These are phyloP conservation scores for Monosporascus sp. DNA, from an alignment of 2,329 filamentous ascomycete species.

Conservation along the genomic window DNA sequence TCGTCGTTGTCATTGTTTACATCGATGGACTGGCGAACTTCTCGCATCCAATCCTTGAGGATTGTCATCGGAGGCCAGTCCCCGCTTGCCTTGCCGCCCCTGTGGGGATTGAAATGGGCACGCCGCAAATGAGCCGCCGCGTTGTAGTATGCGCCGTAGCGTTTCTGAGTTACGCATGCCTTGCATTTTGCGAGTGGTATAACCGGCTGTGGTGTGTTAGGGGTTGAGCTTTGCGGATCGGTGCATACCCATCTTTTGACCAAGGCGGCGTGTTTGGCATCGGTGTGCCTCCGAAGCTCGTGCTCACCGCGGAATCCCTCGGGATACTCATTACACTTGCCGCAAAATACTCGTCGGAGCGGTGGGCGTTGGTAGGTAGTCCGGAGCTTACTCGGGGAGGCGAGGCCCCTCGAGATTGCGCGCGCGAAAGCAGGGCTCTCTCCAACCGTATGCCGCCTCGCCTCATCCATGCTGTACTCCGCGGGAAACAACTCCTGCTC, in stretches of 20 bases:
- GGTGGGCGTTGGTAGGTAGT: constrained; percentile 48
- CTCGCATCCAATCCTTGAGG: constrained; percentile 56
- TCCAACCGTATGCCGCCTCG: constrained; percentile 41
- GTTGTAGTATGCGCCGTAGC: constrained; percentile 55
- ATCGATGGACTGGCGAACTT: constrained; percentile 46
- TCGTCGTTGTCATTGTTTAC: constrained; percentile 38
- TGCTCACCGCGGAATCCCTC: constrained; percentile 89
- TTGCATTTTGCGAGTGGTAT: constrained; percentile 51
- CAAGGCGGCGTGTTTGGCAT: constrained; percentile 50
- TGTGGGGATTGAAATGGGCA: constrained; percentile 51
- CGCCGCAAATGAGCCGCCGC: constrained; percentile 53
- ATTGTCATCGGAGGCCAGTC: constrained; percentile 55
- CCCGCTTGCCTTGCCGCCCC: constrained; percentile 50
- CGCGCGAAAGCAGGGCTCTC: constrained; percentile 38
- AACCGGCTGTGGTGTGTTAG: constrained; percentile 39
- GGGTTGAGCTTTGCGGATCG: constrained; percentile 37
- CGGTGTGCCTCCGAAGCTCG: constrained; percentile 66
- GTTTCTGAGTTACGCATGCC: constrained; percentile 50
- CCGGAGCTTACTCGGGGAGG: constrained; percentile 37
- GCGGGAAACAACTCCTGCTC: constrained; percentile 20
- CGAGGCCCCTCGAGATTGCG: constrained; percentile 32
- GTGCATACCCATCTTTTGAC: constrained; percentile 53
- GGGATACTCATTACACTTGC: constrained; percentile 72
- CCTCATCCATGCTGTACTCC: constrained; percentile 21
- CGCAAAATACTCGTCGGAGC: constrained; percentile 69